Evolutionary conservation across 345 rosid species (phyloP).

Genomic region (Gossypium bickii): DNA sequence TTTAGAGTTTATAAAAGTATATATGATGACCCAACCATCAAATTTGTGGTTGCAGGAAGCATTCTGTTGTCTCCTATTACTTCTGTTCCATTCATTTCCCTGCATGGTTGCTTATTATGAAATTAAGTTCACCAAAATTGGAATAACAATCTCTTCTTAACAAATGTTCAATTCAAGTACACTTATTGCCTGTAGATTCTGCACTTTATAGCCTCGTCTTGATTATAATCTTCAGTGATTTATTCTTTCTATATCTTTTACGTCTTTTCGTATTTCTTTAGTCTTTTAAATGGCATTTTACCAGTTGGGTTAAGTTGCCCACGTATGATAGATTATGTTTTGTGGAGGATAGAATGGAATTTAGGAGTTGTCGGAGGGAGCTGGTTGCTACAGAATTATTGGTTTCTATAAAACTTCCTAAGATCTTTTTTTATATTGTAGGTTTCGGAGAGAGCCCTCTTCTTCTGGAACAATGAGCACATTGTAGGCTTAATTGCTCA

Average conservation of each 20-base stretch:
- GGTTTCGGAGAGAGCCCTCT: constrained; percentile 88
- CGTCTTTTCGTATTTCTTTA: neutral
- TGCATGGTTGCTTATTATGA: neutral
- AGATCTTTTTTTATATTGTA: constrained; percentile 28
- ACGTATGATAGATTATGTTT: neutral
- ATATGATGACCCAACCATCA: neutral
- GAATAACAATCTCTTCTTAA: neutral
- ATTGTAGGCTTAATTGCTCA: constrained; percentile 72
- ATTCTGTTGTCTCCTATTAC: neutral
- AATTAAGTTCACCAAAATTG: neutral
- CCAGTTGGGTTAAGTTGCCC: neutral
- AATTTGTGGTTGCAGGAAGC: neutral
- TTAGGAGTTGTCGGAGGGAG: neutral
- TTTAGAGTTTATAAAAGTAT: neutral
- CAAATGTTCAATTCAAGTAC: neutral
- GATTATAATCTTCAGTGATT: neutral
- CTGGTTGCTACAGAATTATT: neutral
- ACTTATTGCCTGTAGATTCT: neutral
- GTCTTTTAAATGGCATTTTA: neutral
- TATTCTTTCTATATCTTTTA: neutral
- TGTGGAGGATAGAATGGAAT: neutral
- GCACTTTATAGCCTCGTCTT: neutral
- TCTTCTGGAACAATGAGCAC: constrained; percentile 93
- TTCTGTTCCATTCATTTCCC: neutral
- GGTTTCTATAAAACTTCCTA: constrained; percentile 9